Conservation (phyloP, 176 grass and related monocot genomes). For the Juncus effusus region DNA sequence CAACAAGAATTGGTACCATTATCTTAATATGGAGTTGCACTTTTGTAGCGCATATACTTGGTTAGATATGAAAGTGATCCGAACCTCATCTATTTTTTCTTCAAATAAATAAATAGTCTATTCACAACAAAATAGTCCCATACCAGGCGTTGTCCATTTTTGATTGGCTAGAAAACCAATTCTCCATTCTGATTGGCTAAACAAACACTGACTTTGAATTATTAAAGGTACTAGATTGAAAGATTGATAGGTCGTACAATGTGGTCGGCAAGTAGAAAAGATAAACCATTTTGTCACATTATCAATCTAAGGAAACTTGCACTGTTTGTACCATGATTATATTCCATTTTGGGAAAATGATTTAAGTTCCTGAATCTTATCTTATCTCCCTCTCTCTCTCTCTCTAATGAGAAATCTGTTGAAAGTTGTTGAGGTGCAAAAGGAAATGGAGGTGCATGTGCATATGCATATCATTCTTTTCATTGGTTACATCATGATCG, state of each 20-base stretch:
- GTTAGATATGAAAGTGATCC: no score
- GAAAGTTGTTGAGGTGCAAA: neutral
- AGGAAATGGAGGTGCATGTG: neutral
- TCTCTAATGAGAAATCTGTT: neutral
- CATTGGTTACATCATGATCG: neutral
- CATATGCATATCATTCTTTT: neutral
- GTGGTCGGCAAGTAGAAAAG: no score
- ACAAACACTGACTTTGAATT: conserved; percentile 6
- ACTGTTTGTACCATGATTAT: neutral
- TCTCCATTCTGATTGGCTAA: neutral
- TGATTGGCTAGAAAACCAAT: no score
- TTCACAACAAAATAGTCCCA: no score
- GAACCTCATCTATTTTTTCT: no score
- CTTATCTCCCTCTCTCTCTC: neutral
- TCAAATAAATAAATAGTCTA: no score
- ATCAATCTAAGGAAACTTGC: neutral
- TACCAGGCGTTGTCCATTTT: no score
- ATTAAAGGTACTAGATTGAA: neutral
- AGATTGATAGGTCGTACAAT: neutral
- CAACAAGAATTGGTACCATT: no score
- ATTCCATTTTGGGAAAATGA: neutral
- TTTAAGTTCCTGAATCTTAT: neutral
- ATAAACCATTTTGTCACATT: neutral
- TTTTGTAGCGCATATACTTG: no score
- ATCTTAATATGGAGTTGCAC: no score